Percentiles rank a stretch among this genome's conserved stretches.
Conservation (phyloP, 495 filamentous ascomycete species). For the Xanthoparmelia taractica region DNA sequence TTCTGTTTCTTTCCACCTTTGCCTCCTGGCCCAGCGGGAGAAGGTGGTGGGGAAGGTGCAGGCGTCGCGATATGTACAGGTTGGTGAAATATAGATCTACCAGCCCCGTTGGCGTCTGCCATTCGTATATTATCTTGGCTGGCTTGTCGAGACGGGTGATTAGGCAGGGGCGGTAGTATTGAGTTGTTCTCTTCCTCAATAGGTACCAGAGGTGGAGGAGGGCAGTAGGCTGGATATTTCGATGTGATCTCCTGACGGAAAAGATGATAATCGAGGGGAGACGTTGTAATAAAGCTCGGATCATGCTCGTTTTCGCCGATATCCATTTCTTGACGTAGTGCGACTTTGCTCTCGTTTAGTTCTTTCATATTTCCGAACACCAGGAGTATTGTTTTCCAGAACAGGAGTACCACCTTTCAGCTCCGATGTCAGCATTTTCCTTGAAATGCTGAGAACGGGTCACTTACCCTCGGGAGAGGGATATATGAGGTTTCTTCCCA, state of each 20-base stretch:
- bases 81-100: conserved; percentile 83
- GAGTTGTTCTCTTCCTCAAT: conserved; percentile 85
- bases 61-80: conserved; percentile 97
- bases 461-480: conserved; percentile 48
- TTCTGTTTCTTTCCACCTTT: conserved; percentile 98
- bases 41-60: conserved; percentile 92
- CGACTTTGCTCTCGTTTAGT: conserved; percentile 65
- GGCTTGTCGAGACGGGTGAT: conserved; percentile 52
- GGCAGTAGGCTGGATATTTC: conserved; percentile 94
- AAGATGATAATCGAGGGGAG: conserved; percentile 89
- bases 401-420: conserved; percentile 58
- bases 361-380: conserved; percentile 69
- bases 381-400: conserved; percentile 86
- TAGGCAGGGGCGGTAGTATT: conserved; percentile 76
- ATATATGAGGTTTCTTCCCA: conserved; percentile 76
- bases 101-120: conserved; percentile 37
- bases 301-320: conserved; percentile 32
- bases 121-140: conserved; percentile 37
- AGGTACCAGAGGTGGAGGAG: conserved; percentile 73
- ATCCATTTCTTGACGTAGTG: conserved; percentile 34
- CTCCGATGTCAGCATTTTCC: conserved; percentile 21
- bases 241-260: conserved; percentile 98
- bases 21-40: conserved; percentile 75
- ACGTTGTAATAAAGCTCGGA: conserved; percentile 68
- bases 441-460: too few species aligned